A percentile compares a stretch with the other conserved stretches of the same genome.
Evolutionary conservation across 2,329 filamentous ascomycete genomes (phyloP).

Genomic region (Colletotrichum ledebouriae): DNA sequence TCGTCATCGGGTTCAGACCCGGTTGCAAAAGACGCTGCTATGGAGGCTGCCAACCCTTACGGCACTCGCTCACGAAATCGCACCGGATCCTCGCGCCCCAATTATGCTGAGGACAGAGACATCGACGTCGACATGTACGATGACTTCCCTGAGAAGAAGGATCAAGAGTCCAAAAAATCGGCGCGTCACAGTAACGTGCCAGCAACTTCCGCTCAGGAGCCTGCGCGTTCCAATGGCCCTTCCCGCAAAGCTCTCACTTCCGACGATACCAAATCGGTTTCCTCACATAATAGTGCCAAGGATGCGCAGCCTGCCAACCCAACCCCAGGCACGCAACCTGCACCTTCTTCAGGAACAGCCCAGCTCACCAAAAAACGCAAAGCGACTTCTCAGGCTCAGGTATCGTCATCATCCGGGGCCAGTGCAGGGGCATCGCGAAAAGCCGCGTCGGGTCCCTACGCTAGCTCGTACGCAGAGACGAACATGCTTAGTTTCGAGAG

Average conservation of each 20-base stretch:
- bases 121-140: constrained; percentile 90
- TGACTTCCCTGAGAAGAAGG: constrained; percentile 68
- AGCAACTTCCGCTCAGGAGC: constrained; percentile 54
- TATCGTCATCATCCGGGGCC: constrained; percentile 47
- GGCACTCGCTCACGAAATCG: constrained; percentile 95
- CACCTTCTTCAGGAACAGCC: constrained; percentile 63
- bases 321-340: constrained; percentile 51
- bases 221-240: constrained; percentile 50
- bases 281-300: constrained; percentile 54
- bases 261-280: constrained; percentile 56
- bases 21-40: constrained; percentile 61
- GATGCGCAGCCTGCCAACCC: constrained; percentile 49
- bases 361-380: constrained; percentile 86
- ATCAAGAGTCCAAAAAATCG: constrained; percentile 70
- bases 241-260: constrained; percentile 57
- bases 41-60: constrained; percentile 77
- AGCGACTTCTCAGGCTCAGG: constrained; percentile 62
- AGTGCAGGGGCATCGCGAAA: constrained; percentile 52
- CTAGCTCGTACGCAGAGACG: constrained; percentile 69
- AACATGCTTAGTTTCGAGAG: constrained; percentile 93
- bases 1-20: constrained; percentile 60
- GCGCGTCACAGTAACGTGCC: constrained; percentile 61
- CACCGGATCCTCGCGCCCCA: constrained; percentile 82
- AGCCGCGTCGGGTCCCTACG: constrained; percentile 51
- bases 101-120: constrained; percentile 96